Evolutionary conservation across 2,329 filamentous ascomycete species (phyloP), one percentile per base, ranked within the genome.

Genomic region (Colletotrichum spaethianum): DNA sequence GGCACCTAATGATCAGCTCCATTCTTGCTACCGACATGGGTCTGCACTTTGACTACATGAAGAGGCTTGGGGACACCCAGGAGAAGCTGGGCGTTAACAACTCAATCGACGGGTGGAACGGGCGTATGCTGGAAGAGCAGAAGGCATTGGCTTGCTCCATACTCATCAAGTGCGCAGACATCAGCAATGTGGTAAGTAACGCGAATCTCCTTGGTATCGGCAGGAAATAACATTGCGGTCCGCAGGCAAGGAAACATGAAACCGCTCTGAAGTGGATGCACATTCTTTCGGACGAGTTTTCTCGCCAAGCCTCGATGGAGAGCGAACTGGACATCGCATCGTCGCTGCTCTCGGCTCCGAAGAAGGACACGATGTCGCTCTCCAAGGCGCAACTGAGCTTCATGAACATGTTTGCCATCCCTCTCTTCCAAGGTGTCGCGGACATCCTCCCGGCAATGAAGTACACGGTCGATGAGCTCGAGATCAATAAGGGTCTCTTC

Each of bases 1-100:
- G 96, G 67, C 93, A 92, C 76, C 86, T 98, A 8, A 96, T 98
- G 92, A 98, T 98, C 77, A 98, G 94, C 80, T 96, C 94, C n/a
- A 98, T 99, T 72, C 85, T 99, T 31, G 94, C 96, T 3, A 99
- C 96, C 0, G 96, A 99, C 79, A 99, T 99, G 96, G 95, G 95
- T 9, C 84, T 98, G 8, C 96, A 99, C 82, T 97, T 97, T 77
- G 95, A 97, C 77, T 99, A 98, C 82, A 98, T 98, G 95, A 92
- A 92, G 78, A 93, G 93, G 79, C 86, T 98, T 50, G 91, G 90
- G n/a, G 91, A 92, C 74, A 83, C 97, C 63, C 94, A 98, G 81
- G 90, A 93, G 73, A 95, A 93, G 80, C 87, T 97, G 14, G 88
- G 91, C 50, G 90, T 90, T 48, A 92, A 91, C 75, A 86, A 91